Conservation (phyloP, 768 basidiomycete genomes). For the Cystoderma amianthinum region DNA sequence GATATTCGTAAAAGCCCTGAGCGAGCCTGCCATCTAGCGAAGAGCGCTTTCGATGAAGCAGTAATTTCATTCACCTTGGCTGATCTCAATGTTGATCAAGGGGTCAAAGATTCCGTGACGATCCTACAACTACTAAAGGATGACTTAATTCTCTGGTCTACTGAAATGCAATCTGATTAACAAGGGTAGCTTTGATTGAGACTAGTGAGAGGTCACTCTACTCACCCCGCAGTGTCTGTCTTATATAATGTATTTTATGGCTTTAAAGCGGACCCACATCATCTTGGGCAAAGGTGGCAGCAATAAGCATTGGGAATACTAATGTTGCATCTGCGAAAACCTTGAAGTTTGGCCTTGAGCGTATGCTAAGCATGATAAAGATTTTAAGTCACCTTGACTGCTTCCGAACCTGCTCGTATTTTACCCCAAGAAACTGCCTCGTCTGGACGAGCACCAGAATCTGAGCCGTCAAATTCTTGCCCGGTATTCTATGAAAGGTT, state of each 20-base stretch:
- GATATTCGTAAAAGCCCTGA: constrained; percentile 83
- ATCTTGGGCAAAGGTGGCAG: constrained; percentile 80
- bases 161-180: constrained; percentile 51
- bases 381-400: constrained; percentile 78
- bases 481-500: constrained; percentile 74
- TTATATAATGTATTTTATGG: neutral
- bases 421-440: constrained; percentile 99
- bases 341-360: constrained; percentile 24
- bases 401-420: constrained; percentile 78
- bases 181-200: neutral
- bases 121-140: constrained; percentile 80
- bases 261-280: neutral
- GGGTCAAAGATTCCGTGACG: constrained; percentile 68
- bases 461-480: constrained; percentile 98
- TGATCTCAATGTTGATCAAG: constrained; percentile 29
- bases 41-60: constrained; percentile 90
- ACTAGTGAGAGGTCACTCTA: neutral
- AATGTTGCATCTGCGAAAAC: constrained; percentile 96
- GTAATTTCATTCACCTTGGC: constrained; percentile 52
- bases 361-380: no score
- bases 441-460: constrained; percentile 94
- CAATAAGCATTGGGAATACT: constrained; percentile 92
- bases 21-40: constrained; percentile 82
- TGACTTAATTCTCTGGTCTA: constrained; percentile 82
- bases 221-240: no score